Base-by-base conservation (phyloP, 192 early-diverging fungal genomes). In the Mycoemilia scoparia region DNA sequence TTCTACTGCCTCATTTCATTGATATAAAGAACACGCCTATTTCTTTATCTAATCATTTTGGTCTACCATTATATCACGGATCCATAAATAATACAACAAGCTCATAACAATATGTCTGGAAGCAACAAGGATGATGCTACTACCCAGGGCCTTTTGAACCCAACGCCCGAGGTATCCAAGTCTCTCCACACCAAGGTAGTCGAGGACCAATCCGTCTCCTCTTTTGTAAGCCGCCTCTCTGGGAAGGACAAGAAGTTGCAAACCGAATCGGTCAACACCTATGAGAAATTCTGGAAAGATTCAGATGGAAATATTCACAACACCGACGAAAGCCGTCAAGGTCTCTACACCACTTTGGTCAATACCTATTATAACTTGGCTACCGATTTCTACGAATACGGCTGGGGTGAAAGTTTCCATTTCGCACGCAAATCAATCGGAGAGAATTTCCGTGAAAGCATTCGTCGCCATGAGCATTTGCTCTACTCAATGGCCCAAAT, bases 321-420 rank as follows among this genome's bases (percentile, higher is more conserved):
- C 43, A 74, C 73, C 43, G 71, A 73, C 17, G 55, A 66, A 21
- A 68, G 70, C 33, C 64, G 81, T 25, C 48, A 62, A 9, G 35
- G 31, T 29, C 49, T 70, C 36, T 79, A 79, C 54, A 78, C 73
- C 41, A 54, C 63, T 5, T 50, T 84, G 40, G 74, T 76, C 32
- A 84, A 84, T 64, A 67, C 81, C 13, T 84, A 77, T 51, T 84
- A 84, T 49, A 79, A 81, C 44, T 64, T 81, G 45, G 77, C 71
- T 23, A 84, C 81, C 12, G 81, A 84, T 39, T 84, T 84, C 36
- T 84, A 84, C 60, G 78, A 81, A 60, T 72, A 73, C 45, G 81
- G 73, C 14, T 93, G 86, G 88, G 86, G 88, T 26, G 64, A 65
- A 17, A 80, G 78, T 36, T 95, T 91, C 73, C 89, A 95, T 46